phyloP scores from a whole-genome alignment of 2,329 filamentous ascomycete species.

The Colletotrichum salicis region DNA sequence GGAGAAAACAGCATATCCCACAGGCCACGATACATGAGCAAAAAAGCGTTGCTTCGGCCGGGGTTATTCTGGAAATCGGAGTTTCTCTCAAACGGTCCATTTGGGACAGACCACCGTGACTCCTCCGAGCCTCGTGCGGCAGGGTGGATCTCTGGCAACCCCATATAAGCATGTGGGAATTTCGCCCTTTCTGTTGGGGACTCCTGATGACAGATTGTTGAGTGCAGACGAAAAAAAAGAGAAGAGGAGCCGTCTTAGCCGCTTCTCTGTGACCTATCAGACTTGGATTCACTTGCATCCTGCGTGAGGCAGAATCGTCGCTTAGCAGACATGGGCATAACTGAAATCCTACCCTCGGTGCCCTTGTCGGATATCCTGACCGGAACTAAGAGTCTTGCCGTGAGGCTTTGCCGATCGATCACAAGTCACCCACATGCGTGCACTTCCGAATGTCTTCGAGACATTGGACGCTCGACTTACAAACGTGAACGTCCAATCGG shows the following conservation, averaged over 20 bases:
- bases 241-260: conserved; percentile 12
- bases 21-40: too few relatives aligned
- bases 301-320: conserved; percentile 16
- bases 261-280: background rate
- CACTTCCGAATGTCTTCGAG: background rate
- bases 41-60: background rate
- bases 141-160: background rate
- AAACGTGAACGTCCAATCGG: background rate
- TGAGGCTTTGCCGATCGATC: background rate
- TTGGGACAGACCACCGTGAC: conserved; percentile 9
- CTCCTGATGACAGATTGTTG: conserved; percentile 27
- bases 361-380: background rate
- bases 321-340: background rate
- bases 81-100: conserved; percentile 2
- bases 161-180: conserved; percentile 21
- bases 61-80: conserved; percentile 16
- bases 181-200: conserved; percentile 25
- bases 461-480: background rate
- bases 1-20: background rate
- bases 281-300: background rate
- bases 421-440: background rate
- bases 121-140: conserved; percentile 22
- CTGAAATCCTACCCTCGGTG: background rate
- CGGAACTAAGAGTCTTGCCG: background rate
- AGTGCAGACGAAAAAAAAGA: background rate